Evolutionary conservation across 257 asterid species (phyloP).

Genomic region (Verbascum thapsus): DNA sequence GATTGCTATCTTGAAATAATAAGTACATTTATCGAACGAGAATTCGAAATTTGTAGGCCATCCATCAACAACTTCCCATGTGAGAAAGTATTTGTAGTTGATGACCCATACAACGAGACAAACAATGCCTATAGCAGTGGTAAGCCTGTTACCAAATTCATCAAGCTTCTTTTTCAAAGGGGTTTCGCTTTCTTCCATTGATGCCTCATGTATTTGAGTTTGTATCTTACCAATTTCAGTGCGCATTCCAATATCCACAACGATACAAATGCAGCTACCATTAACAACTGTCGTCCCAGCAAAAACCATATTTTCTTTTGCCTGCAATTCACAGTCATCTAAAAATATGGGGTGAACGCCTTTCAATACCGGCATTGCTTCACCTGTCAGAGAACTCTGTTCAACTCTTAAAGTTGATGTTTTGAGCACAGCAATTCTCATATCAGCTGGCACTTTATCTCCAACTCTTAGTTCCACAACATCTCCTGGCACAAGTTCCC

Average conservation of each 20-base stretch:
- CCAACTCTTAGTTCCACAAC: conserved; percentile 71
- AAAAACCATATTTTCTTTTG: conserved; percentile 69
- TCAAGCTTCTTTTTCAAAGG: conserved; percentile 71
- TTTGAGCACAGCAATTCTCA: conserved; percentile 54
- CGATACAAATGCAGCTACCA: conserved; percentile 59
- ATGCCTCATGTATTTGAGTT: conserved; percentile 66
- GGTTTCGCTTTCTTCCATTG: conserved; percentile 60
- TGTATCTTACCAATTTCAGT: conserved; percentile 72
- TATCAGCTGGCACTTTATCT: conserved; percentile 73
- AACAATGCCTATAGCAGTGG: conserved; percentile 57
- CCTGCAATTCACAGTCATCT: conserved; percentile 67
- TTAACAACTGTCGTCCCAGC: conserved; percentile 75
- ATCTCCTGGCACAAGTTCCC: conserved; percentile 79
- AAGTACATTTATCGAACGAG: conserved; percentile 69
- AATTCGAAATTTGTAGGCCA: conserved; percentile 58
- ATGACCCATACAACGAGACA: conserved; percentile 65
- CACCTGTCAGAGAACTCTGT: conserved; percentile 74
- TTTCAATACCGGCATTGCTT: conserved; percentile 63
- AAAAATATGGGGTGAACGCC: conserved; percentile 35
- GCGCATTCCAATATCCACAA: conserved; percentile 57
- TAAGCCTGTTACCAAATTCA: conserved; percentile 68
- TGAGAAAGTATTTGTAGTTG: conserved; percentile 60
- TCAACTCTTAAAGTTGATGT: conserved; percentile 65
- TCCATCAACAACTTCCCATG: conserved; percentile 59
- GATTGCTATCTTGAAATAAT: conserved; percentile 70